Conservation (phyloP, 176 grass and related monocot species). For the Oryza meridionalis region DNA sequence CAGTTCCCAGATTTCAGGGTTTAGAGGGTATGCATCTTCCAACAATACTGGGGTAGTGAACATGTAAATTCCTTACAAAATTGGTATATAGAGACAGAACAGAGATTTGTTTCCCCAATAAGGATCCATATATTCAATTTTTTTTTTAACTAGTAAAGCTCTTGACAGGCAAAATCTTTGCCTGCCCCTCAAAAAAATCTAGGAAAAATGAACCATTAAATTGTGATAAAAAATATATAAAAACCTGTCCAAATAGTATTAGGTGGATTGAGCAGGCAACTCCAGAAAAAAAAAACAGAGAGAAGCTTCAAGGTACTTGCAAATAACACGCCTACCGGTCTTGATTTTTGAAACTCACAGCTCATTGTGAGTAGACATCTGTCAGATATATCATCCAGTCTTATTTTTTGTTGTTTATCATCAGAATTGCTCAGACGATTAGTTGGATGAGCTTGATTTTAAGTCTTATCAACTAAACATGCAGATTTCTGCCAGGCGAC, state of each 20-base stretch:
- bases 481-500: not conserved
- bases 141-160: not conserved
- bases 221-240: not conserved
- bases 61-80: not conserved
- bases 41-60: not conserved
- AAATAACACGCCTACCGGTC: constrained; percentile 28
- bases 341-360: constrained; percentile 33
- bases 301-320: constrained; percentile 53
- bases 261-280: constrained; percentile 15
- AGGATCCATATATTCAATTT: not conserved
- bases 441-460: constrained; percentile 17
- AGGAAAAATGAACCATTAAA: not conserved
- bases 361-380: constrained; percentile 26
- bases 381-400: constrained; percentile 22
- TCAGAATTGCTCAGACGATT: constrained; percentile 5
- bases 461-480: constrained; percentile 10
- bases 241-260: not conserved
- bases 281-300: not conserved
- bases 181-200: not conserved
- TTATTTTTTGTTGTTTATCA: constrained; percentile 12
- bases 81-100: not conserved
- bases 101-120: not conserved
- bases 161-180: not conserved
- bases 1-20: constrained; percentile 7
- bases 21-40: not conserved